These are phyloP conservation scores for Cordyceps cicadae DNA, from an alignment of 2,329 filamentous ascomycete genomes.

Conservation along the genomic window DNA sequence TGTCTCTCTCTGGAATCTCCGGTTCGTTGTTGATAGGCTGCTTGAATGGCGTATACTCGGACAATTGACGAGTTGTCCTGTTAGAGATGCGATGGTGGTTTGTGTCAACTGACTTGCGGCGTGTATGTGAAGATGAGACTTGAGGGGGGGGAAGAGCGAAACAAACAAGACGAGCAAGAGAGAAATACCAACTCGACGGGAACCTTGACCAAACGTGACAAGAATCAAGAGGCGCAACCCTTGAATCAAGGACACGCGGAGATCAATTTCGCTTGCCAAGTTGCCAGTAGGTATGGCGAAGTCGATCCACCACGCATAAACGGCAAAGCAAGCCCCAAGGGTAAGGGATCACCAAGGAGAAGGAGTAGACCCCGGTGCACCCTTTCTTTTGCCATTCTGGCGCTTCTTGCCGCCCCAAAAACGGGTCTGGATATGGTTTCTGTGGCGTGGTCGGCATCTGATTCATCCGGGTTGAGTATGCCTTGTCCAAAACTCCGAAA, in stretches of 20 bases:
- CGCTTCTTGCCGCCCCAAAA: neutral
- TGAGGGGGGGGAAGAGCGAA: neutral
- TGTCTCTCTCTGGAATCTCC: neutral
- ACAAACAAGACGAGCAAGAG: neutral
- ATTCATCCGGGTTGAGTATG: neutral
- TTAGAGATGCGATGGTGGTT: neutral
- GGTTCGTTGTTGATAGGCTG: neutral
- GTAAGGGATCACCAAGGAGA: neutral
- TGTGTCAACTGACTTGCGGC: too few species aligned
- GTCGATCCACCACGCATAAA: slow-evolving; percentile 5
- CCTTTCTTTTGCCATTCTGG: neutral
- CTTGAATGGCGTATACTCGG: neutral
- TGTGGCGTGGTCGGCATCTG: neutral
- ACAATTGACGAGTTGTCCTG: neutral
- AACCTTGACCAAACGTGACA: neutral
- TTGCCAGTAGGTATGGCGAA: neutral
- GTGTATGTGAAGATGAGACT: neutral
- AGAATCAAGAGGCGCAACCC: neutral
- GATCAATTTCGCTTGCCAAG: slow-evolving; percentile 1
- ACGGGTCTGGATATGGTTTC: neutral
- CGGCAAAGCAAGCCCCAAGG: slow-evolving; percentile 5
- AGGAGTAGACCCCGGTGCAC: neutral
- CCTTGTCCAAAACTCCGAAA: neutral
- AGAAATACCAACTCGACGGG: too few species aligned
- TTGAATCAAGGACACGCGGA: slow-evolving; percentile 6